These are phyloP conservation scores for Tolypocladium pustulatum DNA, from an alignment of 2,329 filamentous ascomycete species.

Conservation along the genomic window DNA sequence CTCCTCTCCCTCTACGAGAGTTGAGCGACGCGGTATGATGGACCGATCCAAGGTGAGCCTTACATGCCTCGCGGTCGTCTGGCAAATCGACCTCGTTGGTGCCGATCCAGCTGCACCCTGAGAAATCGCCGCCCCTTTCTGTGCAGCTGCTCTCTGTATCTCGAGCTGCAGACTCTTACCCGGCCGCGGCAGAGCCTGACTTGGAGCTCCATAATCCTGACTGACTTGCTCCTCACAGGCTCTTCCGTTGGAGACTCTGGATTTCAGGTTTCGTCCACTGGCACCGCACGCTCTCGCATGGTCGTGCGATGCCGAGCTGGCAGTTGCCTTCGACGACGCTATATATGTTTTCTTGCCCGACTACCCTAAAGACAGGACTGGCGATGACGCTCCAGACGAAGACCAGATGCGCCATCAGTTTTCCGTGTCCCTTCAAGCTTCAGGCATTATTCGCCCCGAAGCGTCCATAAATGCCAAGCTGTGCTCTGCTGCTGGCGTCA, in stretches of 20 bases:
- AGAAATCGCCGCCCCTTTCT: neutral
- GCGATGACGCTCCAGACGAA: slow-evolving; percentile 16
- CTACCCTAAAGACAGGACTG: slow-evolving; percentile 17
- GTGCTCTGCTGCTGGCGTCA: slow-evolving; percentile 26
- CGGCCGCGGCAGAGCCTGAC: slow-evolving; percentile 5
- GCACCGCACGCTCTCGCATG: slow-evolving; percentile 34
- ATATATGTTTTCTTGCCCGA: slow-evolving; percentile 41
- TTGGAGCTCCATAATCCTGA: neutral
- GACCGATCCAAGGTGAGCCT: slow-evolving; percentile 11
- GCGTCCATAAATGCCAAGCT: slow-evolving; percentile 34
- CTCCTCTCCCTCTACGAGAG: neutral
- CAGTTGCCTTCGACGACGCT: slow-evolving; percentile 45
- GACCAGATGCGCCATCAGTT: slow-evolving; percentile 19
- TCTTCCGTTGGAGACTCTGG: slow-evolving; percentile 35
- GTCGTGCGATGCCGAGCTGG: slow-evolving; percentile 48
- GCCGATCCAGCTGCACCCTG: neutral
- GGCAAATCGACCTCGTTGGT: neutral
- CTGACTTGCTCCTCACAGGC: slow-evolving; percentile 16
- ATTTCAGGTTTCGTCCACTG: slow-evolving; percentile 31
- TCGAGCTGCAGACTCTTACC: neutral
- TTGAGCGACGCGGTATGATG: slow-evolving; percentile 4
- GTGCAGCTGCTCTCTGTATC: slow-evolving; percentile 9
- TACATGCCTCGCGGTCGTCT: neutral
- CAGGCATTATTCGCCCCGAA: slow-evolving; percentile 25
- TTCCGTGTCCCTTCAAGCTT: slow-evolving; percentile 20